phyloP scores from a whole-genome alignment of 371 early-diverging fungal genomes.

The Mucor irregularis region DNA sequence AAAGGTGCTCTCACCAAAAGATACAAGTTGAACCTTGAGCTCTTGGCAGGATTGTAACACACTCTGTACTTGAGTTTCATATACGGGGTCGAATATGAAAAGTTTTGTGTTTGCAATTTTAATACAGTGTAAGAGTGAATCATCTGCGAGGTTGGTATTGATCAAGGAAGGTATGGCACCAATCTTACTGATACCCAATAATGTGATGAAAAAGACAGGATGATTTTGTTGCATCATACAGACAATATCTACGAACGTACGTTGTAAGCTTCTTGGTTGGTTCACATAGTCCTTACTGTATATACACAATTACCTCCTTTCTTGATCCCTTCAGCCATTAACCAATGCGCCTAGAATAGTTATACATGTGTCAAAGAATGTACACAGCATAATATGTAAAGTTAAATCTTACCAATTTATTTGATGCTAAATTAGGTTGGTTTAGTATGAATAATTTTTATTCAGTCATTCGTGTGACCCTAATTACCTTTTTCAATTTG shows the following conservation, averaged over 20 bases:
- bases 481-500: constrained; percentile 30
- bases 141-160: constrained; percentile 32
- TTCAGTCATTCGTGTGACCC: not conserved
- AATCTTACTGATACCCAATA: constrained; percentile 32
- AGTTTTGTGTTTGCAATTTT: constrained; percentile 25
- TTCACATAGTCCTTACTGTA: not conserved
- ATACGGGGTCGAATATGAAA: constrained; percentile 31
- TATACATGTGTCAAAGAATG: not conserved
- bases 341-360: constrained; percentile 25
- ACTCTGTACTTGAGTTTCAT: constrained; percentile 13
- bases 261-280: too few species aligned
- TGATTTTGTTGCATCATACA: constrained; percentile 34
- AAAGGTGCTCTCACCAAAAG: constrained; percentile 32
- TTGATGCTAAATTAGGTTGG: constrained; percentile 21
- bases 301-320: constrained; percentile 14
- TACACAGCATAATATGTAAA: not conserved
- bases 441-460: constrained; percentile 12
- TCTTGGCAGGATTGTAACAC: constrained; percentile 3
- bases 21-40: constrained; percentile 5
- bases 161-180: constrained; percentile 32
- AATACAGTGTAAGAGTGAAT: constrained; percentile 31
- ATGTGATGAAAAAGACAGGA: constrained; percentile 27
- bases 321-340: constrained; percentile 17
- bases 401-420: constrained; percentile 21
- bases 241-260: constrained; percentile 34